Base-by-base conservation (phyloP, 768 basidiomycete genomes). In the Termitomyces sp. region DNA sequence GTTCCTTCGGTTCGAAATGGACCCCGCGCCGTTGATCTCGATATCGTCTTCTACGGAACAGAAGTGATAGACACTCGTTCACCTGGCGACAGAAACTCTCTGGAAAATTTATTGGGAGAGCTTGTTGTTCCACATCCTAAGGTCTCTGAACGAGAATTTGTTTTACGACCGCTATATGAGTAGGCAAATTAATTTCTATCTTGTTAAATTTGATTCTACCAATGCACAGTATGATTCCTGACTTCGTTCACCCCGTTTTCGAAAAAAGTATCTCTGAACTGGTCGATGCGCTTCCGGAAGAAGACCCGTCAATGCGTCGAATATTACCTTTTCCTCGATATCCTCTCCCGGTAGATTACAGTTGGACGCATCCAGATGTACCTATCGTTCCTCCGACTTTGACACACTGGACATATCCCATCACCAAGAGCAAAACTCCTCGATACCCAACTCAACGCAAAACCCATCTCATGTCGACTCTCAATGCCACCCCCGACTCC, bases 401-500 rank as follows among this genome's bases (percentile, higher is more conserved):
- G 1, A 75, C 77, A 0, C 73, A 80, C 63, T 87, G 85, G 85
- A 73, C 68, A 4, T 79, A 79, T 65, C 75, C 77, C 41, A 57
- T 61, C 50, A 46, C 53, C 40, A 47, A 47, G 18, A 65, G 61
- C 56, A 57, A 56, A 73, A 33, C 28, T 28, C 53, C 9, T 14
- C 53, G 43, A 23, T 50, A 48, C 32, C 54, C 55, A 18, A 30
- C 48, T 5, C 66, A 67, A 23, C 67, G 62, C 28, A 81, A 77
- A 65, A 89, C 91, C 0, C 80, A 83, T 57, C 69, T 98, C 58
- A 98, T 98, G 96, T 89, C 89, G 0, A 97, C 92, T 1, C 81
- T 99, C 58, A 98, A 98, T 69, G 82, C 82, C 6, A 98, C 96
- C 0, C 95, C 96, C 2, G 96, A 99, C 72, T 97, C 95, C 0